A percentile compares a stretch with the other conserved stretches of the same genome.
Conservation (phyloP, 2,329 filamentous ascomycete genomes). For the Alternaria sp. region DNA sequence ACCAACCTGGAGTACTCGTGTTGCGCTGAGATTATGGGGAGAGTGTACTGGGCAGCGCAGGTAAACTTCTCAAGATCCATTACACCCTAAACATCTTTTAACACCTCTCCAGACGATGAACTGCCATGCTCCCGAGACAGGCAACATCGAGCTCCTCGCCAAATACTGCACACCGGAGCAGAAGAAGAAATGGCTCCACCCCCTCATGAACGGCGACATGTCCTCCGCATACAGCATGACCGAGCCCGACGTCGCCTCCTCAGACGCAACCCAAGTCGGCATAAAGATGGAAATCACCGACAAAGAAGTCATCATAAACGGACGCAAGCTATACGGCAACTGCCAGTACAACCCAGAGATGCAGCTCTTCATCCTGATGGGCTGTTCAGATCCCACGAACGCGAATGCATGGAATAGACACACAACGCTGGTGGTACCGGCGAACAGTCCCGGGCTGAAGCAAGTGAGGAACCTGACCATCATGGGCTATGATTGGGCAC, state of each 20-base stretch:
- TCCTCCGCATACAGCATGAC: slow-evolving; percentile 60
- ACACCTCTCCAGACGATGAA: slow-evolving; percentile 49
- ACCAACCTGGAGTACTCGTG: slow-evolving; percentile 56
- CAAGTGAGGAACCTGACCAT: slow-evolving; percentile 50
- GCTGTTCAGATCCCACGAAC: slow-evolving; percentile 50
- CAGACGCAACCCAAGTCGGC: slow-evolving; percentile 58
- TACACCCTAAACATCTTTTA: not conserved
- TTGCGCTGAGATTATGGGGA: slow-evolving; percentile 56
- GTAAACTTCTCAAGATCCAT: slow-evolving; percentile 14
- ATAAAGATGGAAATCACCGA: slow-evolving; percentile 46
- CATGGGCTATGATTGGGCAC: slow-evolving; percentile 53
- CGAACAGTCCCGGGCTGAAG: slow-evolving; percentile 47
- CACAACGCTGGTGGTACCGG: slow-evolving; percentile 50
- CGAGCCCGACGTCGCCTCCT: slow-evolving; percentile 58
- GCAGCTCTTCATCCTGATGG: slow-evolving; percentile 47
- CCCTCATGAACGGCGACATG: slow-evolving; percentile 57
- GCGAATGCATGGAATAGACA: slow-evolving; percentile 50
- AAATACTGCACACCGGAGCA: slow-evolving; percentile 60
- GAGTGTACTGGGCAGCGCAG: slow-evolving; percentile 55
- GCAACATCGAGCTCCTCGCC: slow-evolving; percentile 61
- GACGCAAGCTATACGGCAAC: slow-evolving; percentile 52
- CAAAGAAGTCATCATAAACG: slow-evolving; percentile 51
- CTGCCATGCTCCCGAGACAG: slow-evolving; percentile 57
- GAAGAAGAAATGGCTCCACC: slow-evolving; percentile 58
- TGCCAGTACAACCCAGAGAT: slow-evolving; percentile 48